Base-by-base conservation (phyloP, 441 rosid species). In the Arabidopsis lyrata region DNA sequence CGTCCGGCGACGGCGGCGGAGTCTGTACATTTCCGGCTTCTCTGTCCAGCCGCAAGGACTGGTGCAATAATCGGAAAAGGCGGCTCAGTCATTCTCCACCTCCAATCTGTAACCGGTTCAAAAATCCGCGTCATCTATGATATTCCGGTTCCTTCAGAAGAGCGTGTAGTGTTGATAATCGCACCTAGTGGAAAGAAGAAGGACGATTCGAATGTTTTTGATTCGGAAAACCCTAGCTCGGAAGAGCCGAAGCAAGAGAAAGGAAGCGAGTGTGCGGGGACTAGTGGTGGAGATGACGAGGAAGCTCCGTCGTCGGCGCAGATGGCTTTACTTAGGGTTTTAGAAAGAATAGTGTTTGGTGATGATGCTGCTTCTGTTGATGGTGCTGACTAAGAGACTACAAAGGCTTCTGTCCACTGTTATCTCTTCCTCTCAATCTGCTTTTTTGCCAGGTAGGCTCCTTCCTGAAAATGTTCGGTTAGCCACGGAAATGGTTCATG, bases 101-200 rank as follows among this genome's bases (percentile, higher is more conserved):
- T 85, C n/a, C 83, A 81, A 57, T 81, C 82, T 54, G 56, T 76
- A 9, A 77, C 87, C 54, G 86, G 87, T 39, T 72, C 85, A 64
- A 81, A 58, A 74, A 82, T 87, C 29, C 91, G 88, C 54, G 77
- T 87, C 58, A 86, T 85, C 54, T 88, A 87, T 53, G 91, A 87
- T 65, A 76, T 77, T 15, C 78, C 88, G 5, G 73, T 79, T 22
- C 80, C 80, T 68, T 77, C 77, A 6, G 86, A 87, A 11, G 91
- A 87, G 44, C 85, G 89, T 32, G 75, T 87, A 34, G 76, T 87
- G 47, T 74, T 83, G 70, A 72, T 84, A 35, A 74, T 76, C 79
- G 70, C 80, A 22, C 77, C 69, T 4, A 62, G 0, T 53, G 77
- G 6, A 31, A 76, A 41, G 22, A 77, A 77, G 72, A 77, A 70